Evolutionary conservation across 805 yeast genomes (phyloP).

Genomic region (Babjeviella inositovora): DNA sequence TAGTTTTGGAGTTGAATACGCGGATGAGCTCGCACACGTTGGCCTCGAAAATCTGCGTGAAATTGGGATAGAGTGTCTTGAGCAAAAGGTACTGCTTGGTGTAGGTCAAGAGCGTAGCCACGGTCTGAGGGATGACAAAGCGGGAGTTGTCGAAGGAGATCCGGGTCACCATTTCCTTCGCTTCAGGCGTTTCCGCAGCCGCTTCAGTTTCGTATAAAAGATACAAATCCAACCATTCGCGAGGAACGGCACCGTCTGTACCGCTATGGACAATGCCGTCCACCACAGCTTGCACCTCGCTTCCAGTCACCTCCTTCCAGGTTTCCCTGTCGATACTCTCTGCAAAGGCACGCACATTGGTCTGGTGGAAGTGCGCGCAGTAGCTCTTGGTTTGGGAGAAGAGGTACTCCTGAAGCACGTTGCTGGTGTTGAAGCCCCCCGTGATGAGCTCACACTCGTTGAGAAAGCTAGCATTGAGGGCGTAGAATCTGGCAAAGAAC

Average conservation of each 20-base stretch:
- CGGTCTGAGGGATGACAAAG: constrained; percentile 7
- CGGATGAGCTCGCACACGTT: constrained; percentile 28
- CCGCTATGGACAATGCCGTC: too few relatives aligned
- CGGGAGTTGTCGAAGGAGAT: constrained; percentile 7
- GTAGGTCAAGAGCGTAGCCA: too few relatives aligned
- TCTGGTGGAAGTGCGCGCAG: constrained; percentile 35
- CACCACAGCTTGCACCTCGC: too few relatives aligned
- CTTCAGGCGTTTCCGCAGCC: neutral
- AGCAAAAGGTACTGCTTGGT: constrained; percentile 41
- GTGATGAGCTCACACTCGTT: constrained; percentile 74
- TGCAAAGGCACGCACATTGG: constrained; percentile 26
- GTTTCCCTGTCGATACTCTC: constrained; percentile 44
- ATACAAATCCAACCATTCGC: too few relatives aligned
- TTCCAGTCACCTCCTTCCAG: constrained; percentile 82
- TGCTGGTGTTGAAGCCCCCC: constrained; percentile 40
- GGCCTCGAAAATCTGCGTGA: constrained; percentile 18
- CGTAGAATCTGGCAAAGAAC: constrained; percentile 53
- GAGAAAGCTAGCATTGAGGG: constrained; percentile 52
- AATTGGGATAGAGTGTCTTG: constrained; percentile 35
- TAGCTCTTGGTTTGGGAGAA: constrained; percentile 52
- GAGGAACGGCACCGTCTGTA: too few relatives aligned
- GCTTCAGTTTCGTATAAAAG: neutral
- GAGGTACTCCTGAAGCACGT: constrained; percentile 51
- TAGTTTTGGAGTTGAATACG: constrained; percentile 33
- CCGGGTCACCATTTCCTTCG: neutral